Evolutionary conservation across 345 rosid species (phyloP).

Genomic region (Pseudoturritis turrita): DNA sequence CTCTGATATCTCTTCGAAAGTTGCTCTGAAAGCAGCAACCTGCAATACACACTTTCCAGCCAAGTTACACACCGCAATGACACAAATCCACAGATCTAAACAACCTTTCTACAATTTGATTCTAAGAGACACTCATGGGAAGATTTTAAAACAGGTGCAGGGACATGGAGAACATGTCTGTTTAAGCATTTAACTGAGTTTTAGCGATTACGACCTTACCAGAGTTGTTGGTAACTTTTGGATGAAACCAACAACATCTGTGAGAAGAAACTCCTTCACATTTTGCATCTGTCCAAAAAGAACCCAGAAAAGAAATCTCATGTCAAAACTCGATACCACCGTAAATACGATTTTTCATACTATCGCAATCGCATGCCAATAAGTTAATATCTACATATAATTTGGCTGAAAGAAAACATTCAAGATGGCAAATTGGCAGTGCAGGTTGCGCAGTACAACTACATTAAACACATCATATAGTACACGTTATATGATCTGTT

Average conservation of each 20-base stretch:
- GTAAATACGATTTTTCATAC: neutral
- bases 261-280: constrained; percentile 81
- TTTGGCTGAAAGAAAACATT: neutral
- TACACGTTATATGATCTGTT: neutral
- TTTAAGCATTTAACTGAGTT: neutral
- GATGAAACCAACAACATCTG: constrained; percentile 94
- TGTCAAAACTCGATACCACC: constrained; percentile 5
- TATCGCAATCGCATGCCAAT: neutral
- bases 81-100: too few species aligned
- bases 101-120: neutral
- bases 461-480: neutral
- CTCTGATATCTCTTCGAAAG: constrained; percentile 90
- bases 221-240: constrained; percentile 93
- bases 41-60: constrained; percentile 27
- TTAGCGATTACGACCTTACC: constrained; percentile 46
- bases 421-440: neutral
- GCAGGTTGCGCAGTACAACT: neutral
- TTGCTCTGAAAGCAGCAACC: constrained; percentile 99
- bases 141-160: constrained; percentile 4
- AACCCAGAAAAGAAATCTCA: constrained; percentile 9
- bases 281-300: constrained; percentile 59
- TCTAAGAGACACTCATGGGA: neutral
- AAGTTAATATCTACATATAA: neutral
- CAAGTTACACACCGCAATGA: neutral
- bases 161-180: neutral